Evolutionary conservation across 1,284 basidiomycete species (phyloP).

Genomic region (Apiotrichum montevideense): DNA sequence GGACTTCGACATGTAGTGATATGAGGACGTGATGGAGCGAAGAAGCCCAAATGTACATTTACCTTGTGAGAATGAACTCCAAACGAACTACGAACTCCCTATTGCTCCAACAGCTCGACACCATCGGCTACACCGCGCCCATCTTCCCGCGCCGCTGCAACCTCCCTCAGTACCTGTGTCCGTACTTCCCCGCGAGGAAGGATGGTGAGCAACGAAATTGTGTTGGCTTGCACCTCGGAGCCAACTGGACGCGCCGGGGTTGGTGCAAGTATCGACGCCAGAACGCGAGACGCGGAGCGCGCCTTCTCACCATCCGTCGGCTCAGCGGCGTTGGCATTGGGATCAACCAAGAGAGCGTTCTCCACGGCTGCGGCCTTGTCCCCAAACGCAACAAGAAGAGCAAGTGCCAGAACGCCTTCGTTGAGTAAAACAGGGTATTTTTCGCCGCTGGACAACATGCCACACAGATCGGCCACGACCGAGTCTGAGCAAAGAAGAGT

Average conservation of each 20-base stretch:
- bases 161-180: background rate
- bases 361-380: slow-evolving; percentile 21
- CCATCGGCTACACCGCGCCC: background rate
- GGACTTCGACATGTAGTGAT: slow-evolving; percentile 56
- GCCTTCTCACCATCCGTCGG: background rate
- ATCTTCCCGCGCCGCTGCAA: background rate
- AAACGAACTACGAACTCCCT: no score
- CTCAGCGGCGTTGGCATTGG: background rate
- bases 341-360: background rate
- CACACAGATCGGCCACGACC: slow-evolving; percentile 59
- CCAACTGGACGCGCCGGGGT: background rate
- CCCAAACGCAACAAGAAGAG: slow-evolving; percentile 54
- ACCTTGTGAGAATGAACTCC: background rate
- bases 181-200: background rate
- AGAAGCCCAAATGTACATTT: no score
- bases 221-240: slow-evolving; percentile 12
- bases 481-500: slow-evolving; percentile 53
- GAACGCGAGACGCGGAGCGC: background rate
- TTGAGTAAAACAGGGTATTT: slow-evolving; percentile 81
- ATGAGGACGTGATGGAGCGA: background rate
- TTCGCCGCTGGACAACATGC: slow-evolving; percentile 66
- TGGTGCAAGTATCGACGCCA: slow-evolving; percentile 10
- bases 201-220: slow-evolving; percentile 3
- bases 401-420: slow-evolving; percentile 79
- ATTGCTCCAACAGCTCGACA: background rate